A percentile compares a stretch with the other conserved stretches of the same genome.
Evolutionary conservation across 768 basidiomycete species (phyloP).

Genomic region (Pulveroboletus sp.): DNA sequence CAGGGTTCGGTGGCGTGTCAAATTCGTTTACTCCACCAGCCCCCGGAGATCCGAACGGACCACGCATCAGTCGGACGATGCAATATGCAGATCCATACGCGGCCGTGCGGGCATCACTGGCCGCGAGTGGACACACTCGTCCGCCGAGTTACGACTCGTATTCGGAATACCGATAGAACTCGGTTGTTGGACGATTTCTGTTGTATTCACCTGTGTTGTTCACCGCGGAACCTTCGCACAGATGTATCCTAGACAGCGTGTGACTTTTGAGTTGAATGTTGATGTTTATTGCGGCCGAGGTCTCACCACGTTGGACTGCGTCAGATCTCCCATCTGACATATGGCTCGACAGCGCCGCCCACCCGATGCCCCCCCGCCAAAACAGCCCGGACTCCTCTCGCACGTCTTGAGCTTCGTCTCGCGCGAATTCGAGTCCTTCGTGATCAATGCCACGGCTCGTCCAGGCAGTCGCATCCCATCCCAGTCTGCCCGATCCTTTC

Average conservation of each 20-base stretch:
- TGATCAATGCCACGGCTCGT: slow-evolving; percentile 55
- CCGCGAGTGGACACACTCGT: slow-evolving; percentile 27
- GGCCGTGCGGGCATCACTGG: slow-evolving; percentile 63
- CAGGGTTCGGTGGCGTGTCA: slow-evolving; percentile 54
- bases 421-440: slow-evolving; percentile 67
- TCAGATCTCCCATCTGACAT: neutral
- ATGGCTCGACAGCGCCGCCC: slow-evolving; percentile 12
- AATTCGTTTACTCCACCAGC: slow-evolving; percentile 35
- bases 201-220: slow-evolving; percentile 12
- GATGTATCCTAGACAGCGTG: slow-evolving; percentile 10
- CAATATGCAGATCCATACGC: slow-evolving; percentile 90
- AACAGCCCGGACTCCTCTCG: slow-evolving; percentile 44
- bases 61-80: slow-evolving; percentile 83
- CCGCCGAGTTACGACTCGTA: slow-evolving; percentile 56
- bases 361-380: too few relatives aligned
- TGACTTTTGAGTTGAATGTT: slow-evolving; percentile 1
- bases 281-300: slow-evolving; percentile 13
- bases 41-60: slow-evolving; percentile 29
- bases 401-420: slow-evolving; percentile 69
- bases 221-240: neutral
- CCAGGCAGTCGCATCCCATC: slow-evolving; percentile 13
- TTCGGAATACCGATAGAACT: slow-evolving; percentile 43
- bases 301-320: slow-evolving; percentile 15
- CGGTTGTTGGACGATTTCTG: slow-evolving; percentile 1
- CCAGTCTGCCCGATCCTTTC: slow-evolving; percentile 4